Evolutionary conservation across 2,329 filamentous ascomycete genomes (phyloP).

Genomic region (Daldinia sp.): DNA sequence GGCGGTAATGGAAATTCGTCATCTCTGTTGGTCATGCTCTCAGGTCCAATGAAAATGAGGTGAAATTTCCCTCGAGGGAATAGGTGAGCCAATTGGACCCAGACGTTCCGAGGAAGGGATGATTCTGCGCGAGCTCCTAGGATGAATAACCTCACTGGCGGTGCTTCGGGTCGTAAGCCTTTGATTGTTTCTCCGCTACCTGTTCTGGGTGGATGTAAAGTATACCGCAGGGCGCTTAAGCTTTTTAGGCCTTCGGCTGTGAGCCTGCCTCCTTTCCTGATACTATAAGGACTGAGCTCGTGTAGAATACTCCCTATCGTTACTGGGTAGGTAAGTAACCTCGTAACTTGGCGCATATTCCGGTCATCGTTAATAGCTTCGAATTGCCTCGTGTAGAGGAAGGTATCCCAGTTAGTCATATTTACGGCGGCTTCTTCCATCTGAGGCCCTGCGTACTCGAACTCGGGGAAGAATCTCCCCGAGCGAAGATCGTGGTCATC

Average conservation of each 20-base stretch:
- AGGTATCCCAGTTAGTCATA: slow-evolving; percentile 99
- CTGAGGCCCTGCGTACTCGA: slow-evolving; percentile 87
- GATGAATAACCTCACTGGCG: slow-evolving; percentile 90
- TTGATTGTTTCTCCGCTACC: slow-evolving; percentile 79
- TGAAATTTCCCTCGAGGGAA: slow-evolving; percentile 94
- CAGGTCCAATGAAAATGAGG: slow-evolving; percentile 92
- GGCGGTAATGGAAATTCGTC: slow-evolving; percentile 90
- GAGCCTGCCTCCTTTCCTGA: slow-evolving; percentile 77
- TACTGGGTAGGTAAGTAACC: slow-evolving; percentile 90
- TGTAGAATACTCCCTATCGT: slow-evolving; percentile 92
- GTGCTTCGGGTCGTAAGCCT: slow-evolving; percentile 82
- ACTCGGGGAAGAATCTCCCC: slow-evolving; percentile 91
- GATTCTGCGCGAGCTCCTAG: slow-evolving; percentile 97
- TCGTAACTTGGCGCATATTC: slow-evolving; percentile 90
- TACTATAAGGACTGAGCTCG: slow-evolving; percentile 90
- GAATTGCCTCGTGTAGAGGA: slow-evolving; percentile 91
- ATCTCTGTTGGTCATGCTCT: slow-evolving; percentile 94
- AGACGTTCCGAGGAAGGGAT: slow-evolving; percentile 90
- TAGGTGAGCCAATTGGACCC: slow-evolving; percentile 92
- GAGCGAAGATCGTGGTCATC: slow-evolving; percentile 95
- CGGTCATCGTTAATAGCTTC: slow-evolving; percentile 90
- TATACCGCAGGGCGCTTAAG: slow-evolving; percentile 91
- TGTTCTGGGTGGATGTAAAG: slow-evolving; percentile 83
- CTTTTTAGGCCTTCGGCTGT: slow-evolving; percentile 92
- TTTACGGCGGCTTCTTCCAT: slow-evolving; percentile 94